Base-by-base conservation (phyloP, 2,329 filamentous ascomycete genomes). In the Alternaria longipes region DNA sequence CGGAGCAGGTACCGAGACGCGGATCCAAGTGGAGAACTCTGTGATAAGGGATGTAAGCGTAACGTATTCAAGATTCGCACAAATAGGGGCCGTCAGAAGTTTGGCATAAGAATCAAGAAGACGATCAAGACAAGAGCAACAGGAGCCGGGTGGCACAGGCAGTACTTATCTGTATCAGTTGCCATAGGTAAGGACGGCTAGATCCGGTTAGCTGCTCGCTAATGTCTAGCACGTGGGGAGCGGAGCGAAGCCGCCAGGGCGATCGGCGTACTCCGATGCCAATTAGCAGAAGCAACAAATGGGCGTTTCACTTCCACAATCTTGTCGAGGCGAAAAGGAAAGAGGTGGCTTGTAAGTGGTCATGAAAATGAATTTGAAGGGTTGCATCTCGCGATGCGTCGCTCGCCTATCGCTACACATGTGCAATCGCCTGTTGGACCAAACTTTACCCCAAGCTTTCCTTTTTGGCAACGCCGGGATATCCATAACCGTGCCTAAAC, bases 401-500 rank as follows among this genome's bases (percentile, higher is more conserved):
- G 60, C 51, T 56, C 59, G 63, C 60, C 58, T 65, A 62, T 56
- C 32, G 42, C 51, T 49, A 44, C 56, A 36, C 5, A 36, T 36
- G 32, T 36, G 32, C 32, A 45, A 38, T 28, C 34, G 32, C 9
- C 42, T 34, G 30, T 53, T 40, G 20, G 54, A 40, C 51, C 57
- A 50, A 55, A 36, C 28, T 16, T 40, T 32, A 45, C 30, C 34
- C 46, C 53, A 50, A 41, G 40, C 52, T 56, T 62, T 36, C 18
- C 52, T 55, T 69, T 64, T 60, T 50, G 49, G 51, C 59, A 62
- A 61, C 61, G 61, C 61, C 60, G 61, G 62, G 65, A 64, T 66
- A 64, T 66, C 58, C 64, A 55, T 71, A 64, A 70, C 64, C 63
- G 62, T 50, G 62, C 66, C 60, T 62, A 65, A 60, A 62, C 58